Percentiles rank a stretch among this genome's conserved stretches.
These are phyloP conservation scores for Thielaviopsis euricoi DNA, from an alignment of 2,329 filamentous ascomycete genomes.

Conservation along the genomic window DNA sequence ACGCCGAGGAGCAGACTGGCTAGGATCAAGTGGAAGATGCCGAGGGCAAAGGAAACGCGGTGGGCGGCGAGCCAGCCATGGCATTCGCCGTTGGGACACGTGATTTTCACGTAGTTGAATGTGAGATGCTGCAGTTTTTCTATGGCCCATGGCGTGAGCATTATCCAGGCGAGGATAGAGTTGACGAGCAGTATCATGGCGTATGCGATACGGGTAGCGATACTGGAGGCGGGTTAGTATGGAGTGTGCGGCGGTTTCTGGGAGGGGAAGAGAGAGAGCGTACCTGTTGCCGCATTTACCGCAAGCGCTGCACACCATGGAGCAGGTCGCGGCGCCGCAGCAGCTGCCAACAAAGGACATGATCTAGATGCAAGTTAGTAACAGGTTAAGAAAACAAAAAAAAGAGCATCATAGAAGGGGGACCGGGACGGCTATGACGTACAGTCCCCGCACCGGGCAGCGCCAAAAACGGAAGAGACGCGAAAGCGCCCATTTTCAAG, in stretches of 20 bases:
- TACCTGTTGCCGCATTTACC: conserved; percentile 95
- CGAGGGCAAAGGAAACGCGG: conserved; percentile 93
- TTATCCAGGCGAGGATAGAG: conserved; percentile 94
- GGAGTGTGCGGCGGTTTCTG: conserved; percentile 10
- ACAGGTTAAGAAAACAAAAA: background rate
- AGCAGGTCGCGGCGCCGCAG: conserved; percentile 92
- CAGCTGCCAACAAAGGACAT: conserved; percentile 72
- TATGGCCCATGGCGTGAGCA: conserved; percentile 97
- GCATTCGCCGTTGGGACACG: conserved; percentile 78
- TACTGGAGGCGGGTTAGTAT: conserved; percentile 32
- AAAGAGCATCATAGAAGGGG: background rate
- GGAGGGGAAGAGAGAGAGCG: conserved; percentile 6
- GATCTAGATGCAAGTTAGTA: conserved; percentile 32
- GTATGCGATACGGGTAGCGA: conserved; percentile 93
- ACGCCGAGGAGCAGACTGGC: conserved; percentile 77
- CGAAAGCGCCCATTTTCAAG: conserved; percentile 66
- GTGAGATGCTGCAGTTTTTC: conserved; percentile 86
- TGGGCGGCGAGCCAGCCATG: conserved; percentile 94
- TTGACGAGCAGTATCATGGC: conserved; percentile 89
- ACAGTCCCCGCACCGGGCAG: conserved; percentile 76
- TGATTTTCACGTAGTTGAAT: conserved; percentile 90
- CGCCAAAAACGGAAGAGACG: conserved; percentile 79
- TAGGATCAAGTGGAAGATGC: conserved; percentile 79
- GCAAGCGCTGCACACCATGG: conserved; percentile 85
- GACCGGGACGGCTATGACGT: conserved; percentile 23